phyloP scores from a whole-genome alignment of 257 asterid species.

The Agastache rugosa region DNA sequence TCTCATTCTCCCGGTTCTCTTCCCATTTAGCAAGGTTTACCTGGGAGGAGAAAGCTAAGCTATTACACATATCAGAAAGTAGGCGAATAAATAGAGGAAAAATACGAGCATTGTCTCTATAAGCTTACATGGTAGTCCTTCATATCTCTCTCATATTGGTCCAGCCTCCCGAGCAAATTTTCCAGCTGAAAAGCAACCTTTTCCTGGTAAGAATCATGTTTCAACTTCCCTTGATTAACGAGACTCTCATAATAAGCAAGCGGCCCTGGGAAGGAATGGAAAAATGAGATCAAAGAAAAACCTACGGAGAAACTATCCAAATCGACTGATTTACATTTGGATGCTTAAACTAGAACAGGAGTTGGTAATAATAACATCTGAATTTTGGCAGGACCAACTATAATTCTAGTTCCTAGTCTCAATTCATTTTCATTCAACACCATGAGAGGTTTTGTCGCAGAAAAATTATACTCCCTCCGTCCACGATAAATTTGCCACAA shows the following conservation, averaged over 20 bases:
- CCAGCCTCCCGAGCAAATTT: conserved; percentile 76
- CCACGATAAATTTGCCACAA: too few species aligned
- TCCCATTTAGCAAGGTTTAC: conserved; percentile 82
- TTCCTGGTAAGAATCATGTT: conserved; percentile 88
- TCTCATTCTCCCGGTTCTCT: conserved; percentile 68
- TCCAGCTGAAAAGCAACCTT: conserved; percentile 81
- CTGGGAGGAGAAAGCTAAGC: conserved; percentile 44
- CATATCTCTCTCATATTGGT: conserved; percentile 90
- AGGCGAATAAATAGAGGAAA: neutral
- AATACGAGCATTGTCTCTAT: conserved; percentile 17
- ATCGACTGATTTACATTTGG: neutral
- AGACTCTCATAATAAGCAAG: conserved; percentile 78
- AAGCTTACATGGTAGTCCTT: conserved; percentile 73
- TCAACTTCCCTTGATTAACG: conserved; percentile 82
- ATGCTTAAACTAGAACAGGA: neutral
- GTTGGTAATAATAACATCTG: neutral
- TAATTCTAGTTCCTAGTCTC: neutral
- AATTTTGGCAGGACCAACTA: neutral
- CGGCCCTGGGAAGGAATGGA: conserved; percentile 60
- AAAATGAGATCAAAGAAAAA: conserved; percentile 26
- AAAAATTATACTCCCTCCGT: too few species aligned
- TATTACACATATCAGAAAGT: conserved; percentile 34
- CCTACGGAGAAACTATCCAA: conserved; percentile 24
- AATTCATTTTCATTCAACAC: neutral
- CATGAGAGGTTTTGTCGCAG: neutral